Evolutionary conservation across 768 basidiomycete species (phyloP).

Genomic region (Amanita muscaria): DNA sequence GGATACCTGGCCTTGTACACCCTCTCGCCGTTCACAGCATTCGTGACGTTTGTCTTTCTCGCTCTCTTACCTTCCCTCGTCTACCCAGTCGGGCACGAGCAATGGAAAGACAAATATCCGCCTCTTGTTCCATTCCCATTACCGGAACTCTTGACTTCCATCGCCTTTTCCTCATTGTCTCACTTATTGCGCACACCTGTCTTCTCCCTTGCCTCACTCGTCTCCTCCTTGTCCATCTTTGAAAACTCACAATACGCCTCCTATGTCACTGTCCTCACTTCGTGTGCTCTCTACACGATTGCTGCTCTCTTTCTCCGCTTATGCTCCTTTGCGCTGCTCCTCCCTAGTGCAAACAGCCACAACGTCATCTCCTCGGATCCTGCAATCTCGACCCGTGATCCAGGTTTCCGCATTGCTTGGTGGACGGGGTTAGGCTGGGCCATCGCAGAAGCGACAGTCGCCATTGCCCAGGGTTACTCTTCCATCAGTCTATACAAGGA

Average conservation of each 20-base stretch:
- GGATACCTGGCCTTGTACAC: slow-evolving; percentile 47
- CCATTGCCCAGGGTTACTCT: slow-evolving; percentile 64
- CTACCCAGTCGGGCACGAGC: slow-evolving; percentile 30
- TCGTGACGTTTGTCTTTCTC: slow-evolving; percentile 40
- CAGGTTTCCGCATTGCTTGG: slow-evolving; percentile 62
- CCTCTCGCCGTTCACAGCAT: slow-evolving; percentile 46
- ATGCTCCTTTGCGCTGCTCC: slow-evolving; percentile 42
- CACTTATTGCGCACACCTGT: slow-evolving; percentile 44
- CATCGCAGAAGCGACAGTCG: slow-evolving; percentile 54
- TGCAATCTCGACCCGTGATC: slow-evolving; percentile 46
- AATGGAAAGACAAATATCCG: slow-evolving; percentile 30
- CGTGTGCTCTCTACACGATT: slow-evolving; percentile 38
- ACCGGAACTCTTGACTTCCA: slow-evolving; percentile 54
- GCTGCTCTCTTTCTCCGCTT: slow-evolving; percentile 48
- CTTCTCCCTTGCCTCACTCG: slow-evolving; percentile 25
- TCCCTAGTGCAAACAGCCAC: no score
- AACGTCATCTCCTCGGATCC: slow-evolving; percentile 22
- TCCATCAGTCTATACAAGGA: slow-evolving; percentile 60
- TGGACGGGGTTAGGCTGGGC: slow-evolving; percentile 76
- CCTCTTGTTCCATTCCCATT: slow-evolving; percentile 52
- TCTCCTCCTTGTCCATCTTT: slow-evolving; percentile 22
- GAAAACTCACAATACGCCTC: slow-evolving; percentile 14
- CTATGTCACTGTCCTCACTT: slow-evolving; percentile 17
- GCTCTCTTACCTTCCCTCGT: slow-evolving; percentile 40
- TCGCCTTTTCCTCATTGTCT: slow-evolving; percentile 52